These are phyloP conservation scores for Bjerkandera adusta DNA, from an alignment of 1,284 basidiomycete genomes.

Conservation along the genomic window DNA sequence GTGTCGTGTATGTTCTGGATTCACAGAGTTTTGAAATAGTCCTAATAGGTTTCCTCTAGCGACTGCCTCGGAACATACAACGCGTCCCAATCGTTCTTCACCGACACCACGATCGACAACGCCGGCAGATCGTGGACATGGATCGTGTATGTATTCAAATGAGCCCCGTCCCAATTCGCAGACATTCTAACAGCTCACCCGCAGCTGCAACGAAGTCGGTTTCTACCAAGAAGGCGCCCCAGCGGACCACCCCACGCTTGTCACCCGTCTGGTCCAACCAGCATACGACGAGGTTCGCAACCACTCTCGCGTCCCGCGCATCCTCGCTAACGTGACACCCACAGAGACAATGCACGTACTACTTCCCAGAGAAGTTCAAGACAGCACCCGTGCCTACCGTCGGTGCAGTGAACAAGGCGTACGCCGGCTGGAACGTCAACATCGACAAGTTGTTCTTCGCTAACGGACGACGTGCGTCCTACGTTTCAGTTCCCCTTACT, in stretches of 20 bases:
- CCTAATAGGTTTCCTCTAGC: constrained; percentile 29
- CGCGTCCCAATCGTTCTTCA: constrained; percentile 43
- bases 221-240: constrained; percentile 64
- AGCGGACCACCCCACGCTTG: constrained; percentile 45
- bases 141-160: constrained; percentile 47
- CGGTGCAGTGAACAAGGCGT: constrained; percentile 43
- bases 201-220: constrained; percentile 68
- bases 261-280: constrained; percentile 60
- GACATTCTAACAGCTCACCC: constrained; percentile 1
- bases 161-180: constrained; percentile 2
- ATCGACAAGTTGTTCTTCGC: constrained; percentile 64
- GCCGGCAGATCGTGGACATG: constrained; percentile 55
- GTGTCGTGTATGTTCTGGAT: constrained; percentile 38
- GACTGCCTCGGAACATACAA: constrained; percentile 60
- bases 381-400: constrained; percentile 36
- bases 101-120: constrained; percentile 53
- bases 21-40: constrained; percentile 24
- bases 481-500: background rate
- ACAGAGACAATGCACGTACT: constrained; percentile 61
- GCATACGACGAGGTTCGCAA: constrained; percentile 50
- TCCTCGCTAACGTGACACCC: background rate
- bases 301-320: background rate
- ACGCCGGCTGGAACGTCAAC: constrained; percentile 61
- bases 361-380: constrained; percentile 57
- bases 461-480: constrained; percentile 44